Evolutionary conservation across 2,329 filamentous ascomycete species (phyloP).

Genomic region (Dactylellina drechsleri): DNA sequence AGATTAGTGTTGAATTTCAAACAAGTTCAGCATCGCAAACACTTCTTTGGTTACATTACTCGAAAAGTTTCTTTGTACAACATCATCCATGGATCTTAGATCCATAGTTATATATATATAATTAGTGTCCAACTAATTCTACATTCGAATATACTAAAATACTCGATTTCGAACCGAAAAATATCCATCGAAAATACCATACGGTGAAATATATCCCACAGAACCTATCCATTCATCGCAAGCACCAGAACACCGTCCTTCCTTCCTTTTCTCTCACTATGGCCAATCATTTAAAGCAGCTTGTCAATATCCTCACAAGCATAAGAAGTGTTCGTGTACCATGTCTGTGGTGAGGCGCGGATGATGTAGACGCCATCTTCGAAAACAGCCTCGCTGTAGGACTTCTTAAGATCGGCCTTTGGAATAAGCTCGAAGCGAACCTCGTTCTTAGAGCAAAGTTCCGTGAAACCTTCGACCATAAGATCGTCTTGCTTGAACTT

Average conservation of each 20-base stretch:
- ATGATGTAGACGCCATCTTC: constrained; percentile 34
- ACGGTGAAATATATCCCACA: constrained; percentile 11
- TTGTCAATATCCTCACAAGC: constrained; percentile 31
- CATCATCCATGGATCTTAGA: no score
- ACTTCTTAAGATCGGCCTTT: constrained; percentile 17
- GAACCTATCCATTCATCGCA: not conserved
- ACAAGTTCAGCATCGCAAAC: no score
- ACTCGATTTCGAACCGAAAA: no score
- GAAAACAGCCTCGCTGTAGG: constrained; percentile 34
- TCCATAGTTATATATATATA: no score
- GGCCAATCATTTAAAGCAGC: constrained; percentile 27
- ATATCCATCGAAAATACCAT: not conserved
- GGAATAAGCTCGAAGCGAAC: constrained; percentile 35
- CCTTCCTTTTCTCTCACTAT: not conserved
- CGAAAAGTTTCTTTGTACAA: no score
- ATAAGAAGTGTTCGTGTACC: constrained; percentile 38
- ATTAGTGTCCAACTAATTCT: no score
- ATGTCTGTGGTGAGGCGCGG: constrained; percentile 30
- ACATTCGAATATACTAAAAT: no score
- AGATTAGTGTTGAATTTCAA: no score
- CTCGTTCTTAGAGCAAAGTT: constrained; percentile 31
- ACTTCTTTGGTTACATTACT: no score
- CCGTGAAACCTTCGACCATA: constrained; percentile 45
- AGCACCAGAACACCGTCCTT: constrained; percentile 11
- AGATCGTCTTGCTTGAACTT: constrained; percentile 49